phyloP scores from a whole-genome alignment of 176 grass and related monocot genomes.

The Aegilops tauschii region DNA sequence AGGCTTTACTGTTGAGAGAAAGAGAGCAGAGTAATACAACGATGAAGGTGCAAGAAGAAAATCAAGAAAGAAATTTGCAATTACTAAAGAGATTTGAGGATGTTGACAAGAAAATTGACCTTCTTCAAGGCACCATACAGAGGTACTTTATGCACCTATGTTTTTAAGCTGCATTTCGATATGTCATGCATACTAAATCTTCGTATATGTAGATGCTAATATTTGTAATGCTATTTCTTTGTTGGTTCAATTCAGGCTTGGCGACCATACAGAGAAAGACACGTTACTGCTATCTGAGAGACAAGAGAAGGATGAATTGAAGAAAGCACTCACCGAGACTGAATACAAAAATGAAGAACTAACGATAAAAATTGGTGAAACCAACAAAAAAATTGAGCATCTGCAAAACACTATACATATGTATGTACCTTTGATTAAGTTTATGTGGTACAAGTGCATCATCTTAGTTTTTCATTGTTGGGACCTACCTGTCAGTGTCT shows the following conservation, averaged over 20 bases:
- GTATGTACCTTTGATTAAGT: conserved; percentile 34
- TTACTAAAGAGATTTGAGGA: conserved; percentile 52
- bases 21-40: conserved; percentile 34
- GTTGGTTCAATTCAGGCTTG: conserved; percentile 36
- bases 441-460: not conserved
- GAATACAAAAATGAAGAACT: conserved; percentile 48
- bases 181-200: conserved; percentile 12
- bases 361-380: conserved; percentile 33
- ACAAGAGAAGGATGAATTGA: conserved; percentile 52
- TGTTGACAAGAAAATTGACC: conserved; percentile 47
- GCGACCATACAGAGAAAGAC: conserved; percentile 45
- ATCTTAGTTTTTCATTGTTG: not conserved
- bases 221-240: not conserved
- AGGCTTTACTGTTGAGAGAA: conserved; percentile 46
- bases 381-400: conserved; percentile 46
- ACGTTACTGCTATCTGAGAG: conserved; percentile 44
- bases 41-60: conserved; percentile 51
- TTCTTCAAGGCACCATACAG: conserved; percentile 46
- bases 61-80: conserved; percentile 40
- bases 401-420: conserved; percentile 48
- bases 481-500: not conserved
- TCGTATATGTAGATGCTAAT: conserved; percentile 11
- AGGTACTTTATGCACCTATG: conserved; percentile 15
- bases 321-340: conserved; percentile 44
- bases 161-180: not conserved